phyloP scores from a whole-genome alignment of 106 monocot species.

The Allium sativum region DNA sequence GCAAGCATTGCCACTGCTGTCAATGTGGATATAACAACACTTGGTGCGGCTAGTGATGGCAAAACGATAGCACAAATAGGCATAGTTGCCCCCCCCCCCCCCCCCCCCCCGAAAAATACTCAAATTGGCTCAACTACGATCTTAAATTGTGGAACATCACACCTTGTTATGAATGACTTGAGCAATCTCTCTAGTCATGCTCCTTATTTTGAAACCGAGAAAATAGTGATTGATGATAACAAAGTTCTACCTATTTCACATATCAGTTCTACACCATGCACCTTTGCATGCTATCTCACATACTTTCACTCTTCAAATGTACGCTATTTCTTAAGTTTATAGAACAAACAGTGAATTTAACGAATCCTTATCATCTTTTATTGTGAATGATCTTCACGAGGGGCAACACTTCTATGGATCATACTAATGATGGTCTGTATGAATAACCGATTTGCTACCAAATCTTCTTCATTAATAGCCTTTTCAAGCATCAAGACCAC shows the following conservation, averaged over 20 bases:
- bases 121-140: not conserved
- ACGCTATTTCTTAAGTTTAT: too few species aligned
- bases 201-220: constrained; percentile 1
- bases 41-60: too few species aligned
- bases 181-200: constrained; percentile 5
- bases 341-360: too few species aligned
- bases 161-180: not conserved
- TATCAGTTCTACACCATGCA: too few species aligned
- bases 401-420: not conserved
- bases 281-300: too few species aligned
- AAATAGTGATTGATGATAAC: not conserved
- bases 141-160: not conserved
- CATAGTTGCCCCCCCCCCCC: too few species aligned
- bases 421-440: not conserved
- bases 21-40: too few species aligned
- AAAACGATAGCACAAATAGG: too few species aligned
- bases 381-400: not conserved
- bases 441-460: not conserved
- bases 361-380: not conserved
- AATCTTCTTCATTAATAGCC: not conserved
- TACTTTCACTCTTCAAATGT: too few species aligned
- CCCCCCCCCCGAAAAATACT: too few species aligned
- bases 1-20: too few species aligned
- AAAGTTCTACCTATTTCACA: not conserved
- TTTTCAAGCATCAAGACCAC: not conserved